Conservation (phyloP, 2,329 filamentous ascomycete genomes). For the Aspergillus sp. region DNA sequence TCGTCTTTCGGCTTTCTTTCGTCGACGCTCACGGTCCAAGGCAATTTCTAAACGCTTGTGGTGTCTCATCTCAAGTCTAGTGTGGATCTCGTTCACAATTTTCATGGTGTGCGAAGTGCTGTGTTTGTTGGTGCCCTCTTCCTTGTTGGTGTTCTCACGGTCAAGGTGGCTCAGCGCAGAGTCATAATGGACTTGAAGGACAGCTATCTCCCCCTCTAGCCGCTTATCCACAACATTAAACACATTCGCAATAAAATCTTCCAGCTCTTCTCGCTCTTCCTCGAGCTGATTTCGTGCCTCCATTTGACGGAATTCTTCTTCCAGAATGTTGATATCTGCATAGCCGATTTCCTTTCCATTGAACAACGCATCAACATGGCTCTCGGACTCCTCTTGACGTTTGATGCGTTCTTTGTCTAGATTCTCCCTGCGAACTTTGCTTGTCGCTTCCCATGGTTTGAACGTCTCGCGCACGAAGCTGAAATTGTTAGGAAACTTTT, state of each 20-base stretch:
- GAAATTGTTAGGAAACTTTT: constrained; percentile 43
- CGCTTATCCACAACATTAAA: constrained; percentile 52
- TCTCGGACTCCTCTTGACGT: constrained; percentile 54
- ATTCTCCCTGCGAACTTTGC: constrained; percentile 44
- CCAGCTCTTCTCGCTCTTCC: constrained; percentile 54
- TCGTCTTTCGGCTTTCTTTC: constrained; percentile 55
- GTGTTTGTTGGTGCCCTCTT: constrained; percentile 30
- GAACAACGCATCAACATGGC: constrained; percentile 55
- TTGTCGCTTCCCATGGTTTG: constrained; percentile 48
- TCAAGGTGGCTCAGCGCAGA: constrained; percentile 43
- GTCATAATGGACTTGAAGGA: constrained; percentile 49
- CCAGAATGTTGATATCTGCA: constrained; percentile 55
- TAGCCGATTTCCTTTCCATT: constrained; percentile 59
- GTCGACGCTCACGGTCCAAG: constrained; percentile 54
- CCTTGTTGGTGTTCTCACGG: constrained; percentile 38
- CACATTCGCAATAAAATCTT: constrained; percentile 50
- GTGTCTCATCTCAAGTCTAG: constrained; percentile 50
- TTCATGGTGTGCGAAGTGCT: constrained; percentile 46
- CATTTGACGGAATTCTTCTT: constrained; percentile 55
- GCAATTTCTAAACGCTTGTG: constrained; percentile 51
- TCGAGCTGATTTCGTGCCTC: constrained; percentile 53
- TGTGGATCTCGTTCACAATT: constrained; percentile 47
- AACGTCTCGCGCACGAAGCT: constrained; percentile 43
- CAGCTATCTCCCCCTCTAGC: constrained; percentile 51
- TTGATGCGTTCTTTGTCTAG: constrained; percentile 49